Conservation (phyloP, 108 stramenopile species). For the Nannochloropsis granulata region DNA sequence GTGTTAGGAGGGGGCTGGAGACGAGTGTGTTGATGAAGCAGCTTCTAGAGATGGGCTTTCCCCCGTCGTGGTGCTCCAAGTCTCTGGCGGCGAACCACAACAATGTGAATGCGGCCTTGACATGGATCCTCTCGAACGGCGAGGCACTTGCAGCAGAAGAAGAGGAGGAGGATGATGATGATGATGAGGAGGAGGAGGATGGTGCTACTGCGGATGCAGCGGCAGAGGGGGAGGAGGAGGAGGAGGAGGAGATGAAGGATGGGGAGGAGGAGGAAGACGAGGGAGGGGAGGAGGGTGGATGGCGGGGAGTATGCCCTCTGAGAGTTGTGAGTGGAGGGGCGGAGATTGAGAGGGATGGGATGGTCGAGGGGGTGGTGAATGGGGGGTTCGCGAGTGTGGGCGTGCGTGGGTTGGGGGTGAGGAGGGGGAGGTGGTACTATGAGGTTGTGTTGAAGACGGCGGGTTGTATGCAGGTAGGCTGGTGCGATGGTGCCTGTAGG, state of each 20-base stretch:
- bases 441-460: conserved; percentile 68
- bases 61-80: conserved; percentile 72
- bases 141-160: conserved; percentile 62
- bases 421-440: conserved; percentile 79
- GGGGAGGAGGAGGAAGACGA: conserved; percentile 30
- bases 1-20: background rate
- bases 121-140: conserved; percentile 84
- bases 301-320: background rate
- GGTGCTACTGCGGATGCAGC: background rate
- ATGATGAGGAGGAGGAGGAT: conserved; percentile 17
- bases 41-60: conserved; percentile 92
- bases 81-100: conserved; percentile 71
- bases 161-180: conserved; percentile 1
- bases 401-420: background rate
- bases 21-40: conserved; percentile 50
- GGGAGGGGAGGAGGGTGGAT: conserved; percentile 40
- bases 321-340: conserved; percentile 2
- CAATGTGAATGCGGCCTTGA: conserved; percentile 84
- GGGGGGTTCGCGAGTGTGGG: conserved; percentile 18
- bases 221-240: background rate
- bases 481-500: conserved; percentile 68
- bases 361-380: background rate
- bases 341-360: background rate
- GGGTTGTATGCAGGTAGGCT: conserved; percentile 83
- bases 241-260: conserved; percentile 21